Base-by-base conservation (phyloP, 495 filamentous ascomycete genomes). In the Sphaerosporella brunnea region DNA sequence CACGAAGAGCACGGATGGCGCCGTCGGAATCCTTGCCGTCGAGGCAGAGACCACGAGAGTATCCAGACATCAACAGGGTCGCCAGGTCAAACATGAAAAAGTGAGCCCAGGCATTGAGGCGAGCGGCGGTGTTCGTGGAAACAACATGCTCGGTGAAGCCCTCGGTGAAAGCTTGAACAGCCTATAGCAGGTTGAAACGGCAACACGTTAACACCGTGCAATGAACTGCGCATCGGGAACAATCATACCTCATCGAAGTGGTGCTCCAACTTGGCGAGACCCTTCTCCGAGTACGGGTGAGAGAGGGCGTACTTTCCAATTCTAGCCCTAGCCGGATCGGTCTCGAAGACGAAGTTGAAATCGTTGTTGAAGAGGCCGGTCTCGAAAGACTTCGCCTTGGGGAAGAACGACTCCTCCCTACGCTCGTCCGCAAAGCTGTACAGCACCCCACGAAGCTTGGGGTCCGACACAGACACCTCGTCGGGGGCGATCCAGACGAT, bases 341-440 rank as follows among this genome's bases (percentile, higher is more conserved):
- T 52, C 28, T 60, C 57, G 36, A 60, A 60, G 51, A 77, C 79
- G 68, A 88, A 88, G n/a, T 86, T 72, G 9, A 80, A 82, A 18
- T 72, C 73, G 3, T 84, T 64, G 20, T 72, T 70, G 49, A 53
- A 32, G 13, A 40, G 38, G 24, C 45, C 51, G 15, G 21, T 32
- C 25, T 47, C 44, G 23, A 53, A 45, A 13, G 23, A 45, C 15
- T 62, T 36, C 50, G 82, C 78, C 70, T 87, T 88, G 47, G 65
- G 66, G 58, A 83, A 83, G n/a, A 60, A 60, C 1, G 52, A 51
- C 18, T 59, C 49, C 1, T 55, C 52, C 26, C 53, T 54, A 13
- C 45, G 53, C 26, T 80, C 80, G 62, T 84, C 85, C 56, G 84
- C 84, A 47, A 86, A 66, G 1, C 83, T 79, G 56, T 87, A 90